Base-by-base conservation (phyloP, 257 asterid genomes). In the Nicotiana knightiana region DNA sequence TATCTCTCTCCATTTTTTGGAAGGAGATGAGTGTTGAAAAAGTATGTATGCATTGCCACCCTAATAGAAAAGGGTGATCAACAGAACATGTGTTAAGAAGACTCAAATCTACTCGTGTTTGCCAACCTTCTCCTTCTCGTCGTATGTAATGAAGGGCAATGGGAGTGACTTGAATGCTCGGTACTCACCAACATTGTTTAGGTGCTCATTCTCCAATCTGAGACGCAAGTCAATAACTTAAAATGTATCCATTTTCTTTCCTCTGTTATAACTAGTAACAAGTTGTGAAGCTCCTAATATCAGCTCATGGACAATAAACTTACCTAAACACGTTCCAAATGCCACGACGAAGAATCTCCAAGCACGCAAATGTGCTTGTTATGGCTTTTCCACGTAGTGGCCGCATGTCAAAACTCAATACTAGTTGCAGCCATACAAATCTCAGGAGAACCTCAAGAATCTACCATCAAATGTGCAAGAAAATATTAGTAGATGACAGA, bases 151-250 rank as follows among this genome's bases (percentile, higher is more conserved):
- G 33, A 63, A 91, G 17, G 95, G 97, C 48, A 91, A 65, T 16
- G 97, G 97, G 71, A 91, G 93, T 24, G 92, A 87, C 82, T 92
- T 91, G 87, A 88, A 92, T 77, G 97, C 97, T 3, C 95, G 92
- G 26, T 57, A 91, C 48, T 90, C 89, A 17, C 97, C 97, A 15
- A 91, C 95, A 79, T 92, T 92, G 88, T 92, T 92, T 3, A 92
- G 88, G 82, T 92, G 97, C 67, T 92, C 97, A 58, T 92, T 92
- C 87, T 92, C 97, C 84, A 92, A 84, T 87, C 95, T 91, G 89
- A 79, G 68, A 62, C 24, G 57, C 12, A 70, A 73, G 5, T 51
- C 32, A 71, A 15, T 48, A 21, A 18, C 66, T 24, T 37, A 43
- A n/a, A 37, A 53, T 21, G 24, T 21, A 51, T n/a, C 3, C 61